phyloP scores from a whole-genome alignment of 257 asterid species.

The Capsicum rhomboideum region DNA sequence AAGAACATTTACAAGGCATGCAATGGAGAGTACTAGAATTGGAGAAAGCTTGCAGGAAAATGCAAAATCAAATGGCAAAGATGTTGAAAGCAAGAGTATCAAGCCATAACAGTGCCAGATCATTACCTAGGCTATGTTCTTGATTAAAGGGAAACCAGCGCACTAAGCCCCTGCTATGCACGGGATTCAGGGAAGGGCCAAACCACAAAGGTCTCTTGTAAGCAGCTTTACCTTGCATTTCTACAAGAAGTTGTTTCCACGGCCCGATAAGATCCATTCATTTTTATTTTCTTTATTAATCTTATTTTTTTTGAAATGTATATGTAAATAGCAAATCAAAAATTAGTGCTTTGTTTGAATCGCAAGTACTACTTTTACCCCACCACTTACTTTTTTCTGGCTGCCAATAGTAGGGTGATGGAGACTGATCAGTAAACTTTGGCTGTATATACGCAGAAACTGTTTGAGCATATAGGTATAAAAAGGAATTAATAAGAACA shows the following conservation, averaged over 20 bases:
- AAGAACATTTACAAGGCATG: constrained; percentile 76
- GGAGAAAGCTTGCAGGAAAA: constrained; percentile 63
- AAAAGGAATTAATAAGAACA: constrained; percentile 1
- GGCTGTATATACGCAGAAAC: constrained; percentile 13
- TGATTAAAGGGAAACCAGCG: constrained; percentile 3
- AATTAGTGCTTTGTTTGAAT: neutral
- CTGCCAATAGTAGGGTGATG: neutral
- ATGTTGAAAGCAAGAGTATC: constrained; percentile 60
- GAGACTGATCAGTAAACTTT: neutral
- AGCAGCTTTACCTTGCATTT: too few species aligned
- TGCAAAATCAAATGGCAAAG: constrained; percentile 71
- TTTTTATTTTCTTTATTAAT: neutral
- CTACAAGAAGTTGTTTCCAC: too few species aligned
- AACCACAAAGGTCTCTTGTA: too few species aligned
- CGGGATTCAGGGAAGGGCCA: too few species aligned
- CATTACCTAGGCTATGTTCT: constrained; percentile 74
- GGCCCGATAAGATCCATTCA: neutral
- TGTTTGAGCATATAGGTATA: neutral
- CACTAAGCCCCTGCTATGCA: too few species aligned
- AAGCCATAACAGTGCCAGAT: constrained; percentile 35
- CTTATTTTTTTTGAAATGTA: neutral
- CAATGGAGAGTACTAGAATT: constrained; percentile 76
- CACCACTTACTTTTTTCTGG: neutral
- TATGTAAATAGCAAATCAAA: constrained; percentile 26
- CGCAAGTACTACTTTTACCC: neutral